Base-by-base conservation (phyloP, 805 yeast genomes). In the Maudiozyma barnettii region DNA sequence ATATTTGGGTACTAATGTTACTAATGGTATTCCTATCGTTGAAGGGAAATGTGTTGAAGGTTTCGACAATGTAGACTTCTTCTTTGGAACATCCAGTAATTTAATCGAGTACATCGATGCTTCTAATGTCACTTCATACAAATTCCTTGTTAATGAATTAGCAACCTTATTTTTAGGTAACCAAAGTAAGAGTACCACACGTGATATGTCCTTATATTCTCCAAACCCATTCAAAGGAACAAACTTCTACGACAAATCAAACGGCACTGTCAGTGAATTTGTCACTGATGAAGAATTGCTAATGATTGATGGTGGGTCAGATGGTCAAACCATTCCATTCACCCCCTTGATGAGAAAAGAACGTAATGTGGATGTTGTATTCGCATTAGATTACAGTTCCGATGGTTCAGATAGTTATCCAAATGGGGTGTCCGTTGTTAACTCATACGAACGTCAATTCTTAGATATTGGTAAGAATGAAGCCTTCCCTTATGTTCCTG, bases 401-500 rank as follows among this genome's bases (percentile, higher is more conserved):
- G 89, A 84, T 51, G 75, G 87, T 5, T 62, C 67, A 41, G 64
- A 66, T 35, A 54, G 46, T 37, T 84, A 86, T 84, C 91, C 93
- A 31, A 73, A 76, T 56, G 91, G 90, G 42, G 55, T 77, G 3
- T 73, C 88, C 0, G 57, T 84, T 45, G 74, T 72, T 22, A 58
- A 61, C 42, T 76, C 84, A 9, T 82, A 75, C 57, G 67, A 70
- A 49, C 72, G 88, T 52, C 87, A 82, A 64, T 80, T 79, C 54
- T 22, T 53, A n/a, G 74, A 75, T 53, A 59, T 50, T 45, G 81
- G 81, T 22, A 71, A 74, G 52, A 76, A 78, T 43, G 75, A 84
- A 18, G 70, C 81, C 2, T 84, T 83, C 73, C 95, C 95, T 6
- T 77, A 83, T 54, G 90, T 87, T 46, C 95, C 95, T 10, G 89